These are phyloP conservation scores for Ophiostoma himal-ulmi DNA, from an alignment of 2,329 filamentous ascomycete species.

Conservation along the genomic window DNA sequence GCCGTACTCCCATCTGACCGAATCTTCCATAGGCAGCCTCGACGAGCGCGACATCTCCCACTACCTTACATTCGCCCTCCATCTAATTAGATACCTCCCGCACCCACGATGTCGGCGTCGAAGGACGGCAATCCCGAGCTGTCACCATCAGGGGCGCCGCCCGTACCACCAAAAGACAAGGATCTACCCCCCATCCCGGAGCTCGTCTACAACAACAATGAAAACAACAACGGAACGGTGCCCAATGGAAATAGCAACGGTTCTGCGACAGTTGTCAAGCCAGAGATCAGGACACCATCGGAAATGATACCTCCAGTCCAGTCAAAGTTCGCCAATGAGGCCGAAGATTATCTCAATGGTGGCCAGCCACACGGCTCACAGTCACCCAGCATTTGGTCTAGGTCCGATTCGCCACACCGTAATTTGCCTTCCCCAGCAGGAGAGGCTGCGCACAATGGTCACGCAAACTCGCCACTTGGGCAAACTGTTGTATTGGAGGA, in stretches of 20 bases:
- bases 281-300: background rate
- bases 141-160: background rate
- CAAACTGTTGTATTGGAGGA: background rate
- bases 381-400: background rate
- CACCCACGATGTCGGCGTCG: slow-evolving; percentile 3
- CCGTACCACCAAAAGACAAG: slow-evolving; percentile 18
- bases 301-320: background rate
- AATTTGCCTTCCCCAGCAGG: background rate
- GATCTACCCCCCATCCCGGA: slow-evolving; percentile 18
- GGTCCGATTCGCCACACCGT: background rate
- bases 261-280: background rate
- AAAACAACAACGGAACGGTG: slow-evolving; percentile 12
- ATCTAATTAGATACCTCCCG: background rate
- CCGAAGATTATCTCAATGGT: slow-evolving; percentile 38
- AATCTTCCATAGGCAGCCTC: background rate
- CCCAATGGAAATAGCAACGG: slow-evolving; percentile 18
- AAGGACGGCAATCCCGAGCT: background rate
- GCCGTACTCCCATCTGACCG: background rate
- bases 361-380: slow-evolving; percentile 31
- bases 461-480: background rate
- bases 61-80: background rate
- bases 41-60: background rate
- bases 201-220: background rate
- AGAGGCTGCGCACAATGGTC: background rate
- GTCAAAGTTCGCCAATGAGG: slow-evolving; percentile 22